Evolutionary conservation across 83 land plant genomes (phyloP).

Genomic region (Picea abies): DNA sequence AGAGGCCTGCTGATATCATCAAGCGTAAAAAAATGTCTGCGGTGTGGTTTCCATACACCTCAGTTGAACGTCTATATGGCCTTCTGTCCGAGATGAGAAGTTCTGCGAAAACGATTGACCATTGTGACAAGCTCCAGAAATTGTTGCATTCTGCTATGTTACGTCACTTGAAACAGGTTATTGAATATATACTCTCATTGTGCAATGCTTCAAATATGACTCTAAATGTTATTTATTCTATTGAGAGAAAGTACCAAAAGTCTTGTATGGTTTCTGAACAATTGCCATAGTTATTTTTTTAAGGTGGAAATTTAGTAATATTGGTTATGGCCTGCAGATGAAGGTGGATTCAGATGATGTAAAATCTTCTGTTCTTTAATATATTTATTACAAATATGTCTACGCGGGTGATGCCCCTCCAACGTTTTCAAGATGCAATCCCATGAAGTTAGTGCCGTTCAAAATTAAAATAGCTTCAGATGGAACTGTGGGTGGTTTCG

Average conservation of each 20-base stretch:
- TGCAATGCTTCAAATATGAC: background rate
- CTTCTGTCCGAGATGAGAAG: constrained; percentile 25
- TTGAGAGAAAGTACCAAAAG: background rate
- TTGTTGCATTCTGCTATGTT: constrained; percentile 29
- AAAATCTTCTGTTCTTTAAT: constrained; percentile 21
- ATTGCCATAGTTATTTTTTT: background rate
- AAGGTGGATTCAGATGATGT: constrained; percentile 54
- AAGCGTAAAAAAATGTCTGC: constrained; percentile 59
- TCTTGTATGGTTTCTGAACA: background rate
- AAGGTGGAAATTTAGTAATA: background rate
- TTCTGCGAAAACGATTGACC: background rate
- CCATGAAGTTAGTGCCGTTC: too few relatives aligned
- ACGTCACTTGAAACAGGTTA: constrained; percentile 47
- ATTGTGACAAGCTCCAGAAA: too few relatives aligned
- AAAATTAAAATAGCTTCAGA: too few relatives aligned
- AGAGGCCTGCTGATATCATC: constrained; percentile 58
- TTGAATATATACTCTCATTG: background rate
- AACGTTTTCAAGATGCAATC: too few relatives aligned
- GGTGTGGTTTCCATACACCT: constrained; percentile 68
- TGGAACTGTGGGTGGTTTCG: too few relatives aligned
- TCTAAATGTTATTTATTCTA: background rate
- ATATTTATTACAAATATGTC: background rate
- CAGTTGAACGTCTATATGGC: constrained; percentile 59
- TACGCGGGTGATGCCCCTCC: too few relatives aligned
- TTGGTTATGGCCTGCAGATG: constrained; percentile 23